A percentile compares a stretch with the other conserved stretches of the same genome.
Conservation (phyloP, 768 basidiomycete species). For the Mycena amicta region DNA sequence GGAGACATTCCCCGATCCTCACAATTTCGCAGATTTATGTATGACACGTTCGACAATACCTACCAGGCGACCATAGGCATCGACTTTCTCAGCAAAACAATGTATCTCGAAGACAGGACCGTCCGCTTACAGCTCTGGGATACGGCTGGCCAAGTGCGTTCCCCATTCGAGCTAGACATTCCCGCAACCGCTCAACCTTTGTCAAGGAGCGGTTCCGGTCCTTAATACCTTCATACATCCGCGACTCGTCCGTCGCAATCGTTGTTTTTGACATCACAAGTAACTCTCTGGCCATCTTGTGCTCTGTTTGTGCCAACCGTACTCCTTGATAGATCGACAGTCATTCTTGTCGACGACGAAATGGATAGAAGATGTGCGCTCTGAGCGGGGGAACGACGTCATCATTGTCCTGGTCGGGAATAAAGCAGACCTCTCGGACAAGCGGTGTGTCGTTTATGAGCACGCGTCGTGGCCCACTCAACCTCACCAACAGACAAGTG, state of each 20-base stretch:
- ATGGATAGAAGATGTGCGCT: conserved; percentile 99
- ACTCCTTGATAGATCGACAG: conserved; percentile 68
- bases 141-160: conserved; percentile 86
- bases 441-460: conserved; percentile 68
- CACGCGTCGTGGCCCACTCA: conserved; percentile 6
- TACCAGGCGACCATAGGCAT: conserved; percentile 98
- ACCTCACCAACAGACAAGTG: conserved; percentile 78
- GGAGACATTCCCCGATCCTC: conserved; percentile 9
- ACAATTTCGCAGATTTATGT: conserved; percentile 76
- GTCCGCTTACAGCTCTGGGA: conserved; percentile 98
- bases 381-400: conserved; percentile 95
- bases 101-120: conserved; percentile 98
- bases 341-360: conserved; percentile 99
- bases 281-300: conserved; percentile 41
- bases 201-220: conserved; percentile 93
- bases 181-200: neutral
- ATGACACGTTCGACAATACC: conserved; percentile 99
- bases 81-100: conserved; percentile 99
- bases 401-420: conserved; percentile 98
- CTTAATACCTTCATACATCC: conserved; percentile 97
- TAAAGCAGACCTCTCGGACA: conserved; percentile 98
- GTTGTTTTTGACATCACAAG: conserved; percentile 99
- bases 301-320: conserved; percentile 9
- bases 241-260: conserved; percentile 98
- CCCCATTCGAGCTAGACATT: neutral